phyloP scores from a whole-genome alignment of 257 asterid species.

The Prunella vulgaris region DNA sequence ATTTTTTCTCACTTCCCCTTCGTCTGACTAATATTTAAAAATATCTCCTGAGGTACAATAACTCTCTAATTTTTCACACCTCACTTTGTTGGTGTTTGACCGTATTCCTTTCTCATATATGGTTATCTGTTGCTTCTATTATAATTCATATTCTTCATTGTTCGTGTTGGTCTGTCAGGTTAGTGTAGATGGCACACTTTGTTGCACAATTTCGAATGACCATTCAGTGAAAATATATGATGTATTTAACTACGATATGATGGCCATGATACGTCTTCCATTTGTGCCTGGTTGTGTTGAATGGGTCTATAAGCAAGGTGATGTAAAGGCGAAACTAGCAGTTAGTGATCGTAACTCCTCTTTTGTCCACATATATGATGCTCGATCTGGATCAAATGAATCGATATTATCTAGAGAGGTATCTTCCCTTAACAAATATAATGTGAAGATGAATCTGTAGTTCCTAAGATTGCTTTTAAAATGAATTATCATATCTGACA shows the following conservation, averaged over 20 bases:
- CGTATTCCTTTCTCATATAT: not conserved
- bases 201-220: conserved; percentile 93
- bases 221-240: conserved; percentile 90
- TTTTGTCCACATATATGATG: conserved; percentile 82
- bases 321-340: conserved; percentile 85
- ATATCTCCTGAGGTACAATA: not conserved
- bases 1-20: not conserved
- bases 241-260: conserved; percentile 96
- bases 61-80: conserved; percentile 1
- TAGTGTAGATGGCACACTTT: conserved; percentile 86
- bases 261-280: conserved; percentile 94
- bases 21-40: conserved; percentile 1
- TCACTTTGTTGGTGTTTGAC: conserved; percentile 1
- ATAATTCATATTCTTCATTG: conserved; percentile 2
- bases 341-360: conserved; percentile 82
- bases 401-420: conserved; percentile 82
- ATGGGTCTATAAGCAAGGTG: conserved; percentile 96
- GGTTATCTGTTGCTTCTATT: not conserved
- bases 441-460: conserved; percentile 16
- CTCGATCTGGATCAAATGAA: conserved; percentile 87
- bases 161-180: conserved; percentile 58
- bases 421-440: not conserved
- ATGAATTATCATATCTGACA: not conserved
- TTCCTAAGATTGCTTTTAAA: conserved; percentile 11
- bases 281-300: conserved; percentile 85